A percentile compares a stretch with the other conserved stretches of the same genome.
Evolutionary conservation across 192 early-diverging fungal genomes (phyloP).

Genomic region (Coemansia sp.): DNA sequence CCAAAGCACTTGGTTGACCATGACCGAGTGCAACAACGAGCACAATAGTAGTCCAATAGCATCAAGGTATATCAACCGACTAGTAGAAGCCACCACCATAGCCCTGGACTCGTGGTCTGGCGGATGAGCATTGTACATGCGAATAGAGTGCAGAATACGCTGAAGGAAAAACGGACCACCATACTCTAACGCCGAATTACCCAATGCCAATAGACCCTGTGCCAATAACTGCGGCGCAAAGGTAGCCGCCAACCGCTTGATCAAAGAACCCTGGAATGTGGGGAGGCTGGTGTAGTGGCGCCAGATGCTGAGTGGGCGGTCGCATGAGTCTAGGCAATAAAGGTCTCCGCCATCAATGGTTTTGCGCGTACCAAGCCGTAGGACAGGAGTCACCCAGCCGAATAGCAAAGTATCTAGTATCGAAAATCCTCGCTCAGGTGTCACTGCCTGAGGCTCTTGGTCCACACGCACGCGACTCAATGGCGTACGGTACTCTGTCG

Average conservation of each 20-base stretch:
- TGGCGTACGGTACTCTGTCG: slow-evolving; percentile 32
- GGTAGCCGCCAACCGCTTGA: slow-evolving; percentile 37
- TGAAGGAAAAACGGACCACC: slow-evolving; percentile 64
- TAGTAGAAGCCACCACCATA: not conserved
- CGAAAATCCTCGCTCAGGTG: slow-evolving; percentile 40
- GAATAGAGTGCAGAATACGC: slow-evolving; percentile 61
- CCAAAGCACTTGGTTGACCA: slow-evolving; percentile 65
- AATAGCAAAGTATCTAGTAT: slow-evolving; percentile 49
- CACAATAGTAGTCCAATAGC: slow-evolving; percentile 65
- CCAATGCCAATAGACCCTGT: slow-evolving; percentile 52
- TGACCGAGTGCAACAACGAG: slow-evolving; percentile 56
- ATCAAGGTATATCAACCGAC: slow-evolving; percentile 51
- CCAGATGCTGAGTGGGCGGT: slow-evolving; percentile 58
- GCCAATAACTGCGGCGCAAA: slow-evolving; percentile 51
- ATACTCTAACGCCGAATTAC: slow-evolving; percentile 51
- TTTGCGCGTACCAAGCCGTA: slow-evolving; percentile 60
- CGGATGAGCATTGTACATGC: slow-evolving; percentile 37
- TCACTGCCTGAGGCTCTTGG: slow-evolving; percentile 29
- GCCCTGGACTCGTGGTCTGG: not conserved
- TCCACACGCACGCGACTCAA: slow-evolving; percentile 27
- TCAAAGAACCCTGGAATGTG: slow-evolving; percentile 18
- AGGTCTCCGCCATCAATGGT: slow-evolving; percentile 66
- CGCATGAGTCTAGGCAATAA: slow-evolving; percentile 57
- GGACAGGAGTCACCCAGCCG: slow-evolving; percentile 65
- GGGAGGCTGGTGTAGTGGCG: slow-evolving; percentile 23